Evolutionary conservation across 2,329 filamentous ascomycete species (phyloP).

Genomic region (Aspergillus bombycis): DNA sequence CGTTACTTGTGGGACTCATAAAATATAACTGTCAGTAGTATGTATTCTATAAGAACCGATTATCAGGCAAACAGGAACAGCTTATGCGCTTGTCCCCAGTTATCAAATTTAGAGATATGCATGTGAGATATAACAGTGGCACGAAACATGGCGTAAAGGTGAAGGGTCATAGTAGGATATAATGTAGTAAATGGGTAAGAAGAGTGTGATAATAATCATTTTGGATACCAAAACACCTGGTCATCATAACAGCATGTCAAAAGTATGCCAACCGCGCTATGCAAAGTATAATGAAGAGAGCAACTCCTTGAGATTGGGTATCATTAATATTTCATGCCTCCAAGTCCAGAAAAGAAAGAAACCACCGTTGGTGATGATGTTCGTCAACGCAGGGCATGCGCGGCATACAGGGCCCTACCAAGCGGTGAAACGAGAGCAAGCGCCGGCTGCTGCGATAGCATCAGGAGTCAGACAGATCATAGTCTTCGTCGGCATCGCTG

Average conservation of each 20-base stretch:
- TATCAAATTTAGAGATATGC: constrained; percentile 16
- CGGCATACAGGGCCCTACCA: background rate
- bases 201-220: constrained; percentile 17
- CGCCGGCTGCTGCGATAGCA: background rate
- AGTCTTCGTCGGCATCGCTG: constrained; percentile 37
- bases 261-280: constrained; percentile 44
- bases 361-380: constrained; percentile 7
- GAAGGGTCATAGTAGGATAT: constrained; percentile 9
- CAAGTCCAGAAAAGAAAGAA: constrained; percentile 14
- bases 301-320: constrained; percentile 41
- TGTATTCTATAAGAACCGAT: background rate
- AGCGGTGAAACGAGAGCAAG: background rate
- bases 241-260: constrained; percentile 37
- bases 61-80: background rate
- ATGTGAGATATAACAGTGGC: constrained; percentile 10
- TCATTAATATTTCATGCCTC: constrained; percentile 34
- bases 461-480: constrained; percentile 32
- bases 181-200: constrained; percentile 14
- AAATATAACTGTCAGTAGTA: background rate
- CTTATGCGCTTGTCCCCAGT: background rate
- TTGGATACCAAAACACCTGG: constrained; percentile 38
- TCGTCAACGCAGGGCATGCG: background rate
- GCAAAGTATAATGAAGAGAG: constrained; percentile 35
- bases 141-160: constrained; percentile 13
- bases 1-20: background rate